phyloP scores from a whole-genome alignment of 192 early-diverging fungal genomes.

The Obelidium mucronatum region DNA sequence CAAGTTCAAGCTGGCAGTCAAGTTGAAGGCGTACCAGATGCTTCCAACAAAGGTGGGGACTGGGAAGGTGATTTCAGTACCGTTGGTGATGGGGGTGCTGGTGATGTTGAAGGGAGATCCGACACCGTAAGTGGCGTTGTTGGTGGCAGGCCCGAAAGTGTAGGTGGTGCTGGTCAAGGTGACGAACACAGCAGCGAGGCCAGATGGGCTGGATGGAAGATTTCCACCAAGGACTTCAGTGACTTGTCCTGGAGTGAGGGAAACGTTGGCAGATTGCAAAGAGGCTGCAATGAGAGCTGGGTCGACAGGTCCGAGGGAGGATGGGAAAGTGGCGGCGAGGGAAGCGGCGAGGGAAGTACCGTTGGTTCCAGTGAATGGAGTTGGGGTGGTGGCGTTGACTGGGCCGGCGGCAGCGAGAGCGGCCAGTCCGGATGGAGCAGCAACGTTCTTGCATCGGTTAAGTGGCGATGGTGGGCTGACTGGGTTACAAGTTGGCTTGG shows the following conservation, averaged over 20 bases:
- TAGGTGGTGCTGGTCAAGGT: background rate
- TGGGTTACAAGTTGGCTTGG: constrained; percentile 1
- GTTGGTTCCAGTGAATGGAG: background rate
- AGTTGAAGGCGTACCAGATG: background rate
- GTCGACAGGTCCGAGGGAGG: background rate
- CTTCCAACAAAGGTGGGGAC: background rate
- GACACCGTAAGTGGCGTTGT: background rate
- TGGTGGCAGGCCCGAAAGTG: background rate
- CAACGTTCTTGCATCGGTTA: background rate
- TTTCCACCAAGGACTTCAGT: background rate
- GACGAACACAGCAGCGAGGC: background rate
- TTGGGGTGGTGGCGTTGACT: background rate
- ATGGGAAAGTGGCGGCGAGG: background rate
- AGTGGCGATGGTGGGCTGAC: background rate
- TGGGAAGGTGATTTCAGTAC: background rate
- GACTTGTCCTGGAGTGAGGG: background rate
- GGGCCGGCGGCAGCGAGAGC: background rate
- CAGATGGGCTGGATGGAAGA: background rate
- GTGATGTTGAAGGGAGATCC: background rate
- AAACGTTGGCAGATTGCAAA: background rate
- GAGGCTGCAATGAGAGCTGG: background rate
- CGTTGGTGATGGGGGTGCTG: background rate
- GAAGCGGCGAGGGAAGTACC: background rate
- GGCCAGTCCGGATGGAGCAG: background rate
- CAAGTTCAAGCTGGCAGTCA: background rate